Base-by-base conservation (phyloP, 2,329 filamentous ascomycete genomes). In the Leptographium procerum region DNA sequence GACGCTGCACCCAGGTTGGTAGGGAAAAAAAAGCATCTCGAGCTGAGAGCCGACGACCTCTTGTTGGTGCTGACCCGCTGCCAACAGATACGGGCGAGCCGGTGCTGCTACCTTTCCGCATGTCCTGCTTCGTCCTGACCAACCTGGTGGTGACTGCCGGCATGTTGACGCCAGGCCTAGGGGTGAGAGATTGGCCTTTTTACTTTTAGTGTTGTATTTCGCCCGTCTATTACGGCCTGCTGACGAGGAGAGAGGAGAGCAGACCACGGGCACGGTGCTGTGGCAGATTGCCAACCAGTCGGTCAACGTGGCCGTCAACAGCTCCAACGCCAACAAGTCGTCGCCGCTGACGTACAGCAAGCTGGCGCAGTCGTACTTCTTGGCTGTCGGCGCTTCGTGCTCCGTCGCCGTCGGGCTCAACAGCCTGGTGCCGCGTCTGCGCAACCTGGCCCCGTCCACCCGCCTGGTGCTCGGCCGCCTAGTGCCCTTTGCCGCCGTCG, bases 221-320 rank as follows among this genome's bases (percentile, higher is more conserved):
- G 4, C 34, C 16, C 19, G 36, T 19, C 8, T 40, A 5, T 19
- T 40, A 6, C 14, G 5, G 14, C 36, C 33, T 50, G 54, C 56
- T 60, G 34, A 62, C 61, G 4, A 13, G 31, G 7, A 4, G n/a
- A n/a, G n/a, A n/a, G n/a, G n/a, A n/a, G n/a, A n/a, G n/a, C 64
- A 88, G 80, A 96, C 87, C 51, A 81, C 82, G 48, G 94, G 92
- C 56, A 96, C 90, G 6, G 79, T 97, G 43, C 86, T 87, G 64
- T 99, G 94, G 94, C 94, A 99, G 75, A 84, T 96, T 60, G 84
- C 88, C 65, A 99, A 99, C 74, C 94, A 99, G 76, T 96, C 91
- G 14, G 86, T 99, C 66, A 99, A 99, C 71, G 94, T 99, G 31
- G 92, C 90, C 65, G 92, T 99, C 79, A 99, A 99, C 80, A 91